Conservation (phyloP, 495 filamentous ascomycete genomes). For the Aspergillus haitiensis region DNA sequence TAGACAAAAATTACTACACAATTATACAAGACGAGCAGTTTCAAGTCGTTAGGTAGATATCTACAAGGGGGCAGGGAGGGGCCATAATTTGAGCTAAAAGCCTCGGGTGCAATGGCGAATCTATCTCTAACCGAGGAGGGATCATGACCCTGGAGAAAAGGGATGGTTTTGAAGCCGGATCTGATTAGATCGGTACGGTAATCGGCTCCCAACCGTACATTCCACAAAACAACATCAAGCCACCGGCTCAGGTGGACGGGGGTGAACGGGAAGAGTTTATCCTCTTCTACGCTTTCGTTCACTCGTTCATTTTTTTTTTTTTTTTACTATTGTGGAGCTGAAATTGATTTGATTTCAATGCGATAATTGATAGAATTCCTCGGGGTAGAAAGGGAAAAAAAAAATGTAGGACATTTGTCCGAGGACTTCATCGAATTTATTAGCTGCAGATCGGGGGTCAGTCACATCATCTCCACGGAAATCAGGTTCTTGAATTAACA, state of each 20-base stretch:
- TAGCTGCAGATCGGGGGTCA: slow-evolving; percentile 22
- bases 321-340: no score
- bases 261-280: no score
- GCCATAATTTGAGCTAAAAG: neutral
- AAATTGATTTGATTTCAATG: no score
- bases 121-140: slow-evolving; percentile 14
- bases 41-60: neutral
- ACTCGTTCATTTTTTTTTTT: no score
- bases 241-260: slow-evolving; percentile 4
- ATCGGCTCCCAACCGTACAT: slow-evolving; percentile 1
- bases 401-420: neutral
- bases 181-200: slow-evolving; percentile 28
- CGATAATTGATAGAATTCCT: neutral
- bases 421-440: slow-evolving; percentile 5
- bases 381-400: neutral
- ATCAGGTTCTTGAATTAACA: neutral
- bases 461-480: slow-evolving; percentile 18
- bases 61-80: neutral
- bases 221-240: slow-evolving; percentile 15
- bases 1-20: neutral
- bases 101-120: slow-evolving; percentile 6
- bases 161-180: slow-evolving; percentile 22
- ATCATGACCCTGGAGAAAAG: neutral
- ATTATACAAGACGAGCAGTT: neutral
- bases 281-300: no score